Conservation (phyloP, 306 rosid species). For the Prosopis cineraria region DNA sequence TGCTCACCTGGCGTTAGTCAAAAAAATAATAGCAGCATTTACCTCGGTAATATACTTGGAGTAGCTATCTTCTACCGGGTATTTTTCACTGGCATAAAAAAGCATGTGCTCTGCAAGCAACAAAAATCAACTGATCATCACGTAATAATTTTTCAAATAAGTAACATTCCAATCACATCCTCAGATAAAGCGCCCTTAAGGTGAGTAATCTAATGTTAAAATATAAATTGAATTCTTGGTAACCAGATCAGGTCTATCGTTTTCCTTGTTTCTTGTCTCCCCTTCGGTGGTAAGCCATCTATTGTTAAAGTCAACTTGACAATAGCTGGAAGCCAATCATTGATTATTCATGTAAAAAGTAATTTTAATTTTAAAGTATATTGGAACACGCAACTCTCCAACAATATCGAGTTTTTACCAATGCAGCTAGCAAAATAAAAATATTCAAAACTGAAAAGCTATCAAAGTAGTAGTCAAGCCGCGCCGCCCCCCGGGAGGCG, state of each 20-base stretch:
- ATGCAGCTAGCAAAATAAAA: too few species aligned
- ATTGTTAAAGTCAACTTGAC: not conserved
- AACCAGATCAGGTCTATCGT: not conserved
- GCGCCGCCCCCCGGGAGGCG: too few species aligned
- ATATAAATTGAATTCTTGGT: not conserved
- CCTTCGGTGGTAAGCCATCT: not conserved
- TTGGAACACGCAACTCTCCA: not conserved
- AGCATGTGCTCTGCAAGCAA: conserved; percentile 86
- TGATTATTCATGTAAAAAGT: not conserved
- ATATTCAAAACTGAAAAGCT: not conserved
- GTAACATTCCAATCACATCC: not conserved
- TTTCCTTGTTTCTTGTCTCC: not conserved
- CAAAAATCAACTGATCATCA: conserved; percentile 28
- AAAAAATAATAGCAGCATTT: conserved; percentile 7
- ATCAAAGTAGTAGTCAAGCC: too few species aligned
- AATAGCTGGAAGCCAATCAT: not conserved
- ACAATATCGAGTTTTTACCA: not conserved
- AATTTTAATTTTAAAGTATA: not conserved
- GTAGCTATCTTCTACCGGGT: conserved; percentile 93
- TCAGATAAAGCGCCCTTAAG: not conserved
- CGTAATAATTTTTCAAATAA: not conserved
- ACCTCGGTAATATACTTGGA: conserved; percentile 89
- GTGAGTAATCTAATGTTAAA: not conserved
- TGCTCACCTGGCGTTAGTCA: not conserved
- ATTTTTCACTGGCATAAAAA: conserved; percentile 97